A percentile compares a stretch with the other conserved stretches of the same genome.
These are phyloP conservation scores for Clarireedia hainanense DNA, from an alignment of 2,329 filamentous ascomycete genomes.

Conservation along the genomic window DNA sequence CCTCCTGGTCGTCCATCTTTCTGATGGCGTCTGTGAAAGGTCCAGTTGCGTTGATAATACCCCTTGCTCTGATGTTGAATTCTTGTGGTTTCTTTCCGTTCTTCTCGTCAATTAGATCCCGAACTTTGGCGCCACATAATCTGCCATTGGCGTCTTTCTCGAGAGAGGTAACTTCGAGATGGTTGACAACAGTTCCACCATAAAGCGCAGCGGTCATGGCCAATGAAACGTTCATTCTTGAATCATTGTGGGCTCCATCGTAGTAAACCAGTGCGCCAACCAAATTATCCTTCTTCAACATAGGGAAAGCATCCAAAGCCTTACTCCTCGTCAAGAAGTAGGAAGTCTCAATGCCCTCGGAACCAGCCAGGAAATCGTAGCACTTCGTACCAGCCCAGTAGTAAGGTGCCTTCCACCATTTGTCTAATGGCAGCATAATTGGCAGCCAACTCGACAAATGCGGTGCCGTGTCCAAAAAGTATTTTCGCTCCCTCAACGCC, in stretches of 20 bases:
- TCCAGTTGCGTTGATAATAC: constrained; percentile 81
- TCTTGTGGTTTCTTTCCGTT: constrained; percentile 55
- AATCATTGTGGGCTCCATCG: constrained; percentile 87
- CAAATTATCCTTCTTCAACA: constrained; percentile 73
- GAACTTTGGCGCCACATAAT: constrained; percentile 65
- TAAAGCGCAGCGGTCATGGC: constrained; percentile 86
- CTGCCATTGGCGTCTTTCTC: constrained; percentile 66
- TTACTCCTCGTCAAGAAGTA: constrained; percentile 85
- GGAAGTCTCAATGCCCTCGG: constrained; percentile 80
- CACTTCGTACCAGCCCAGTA: constrained; percentile 73
- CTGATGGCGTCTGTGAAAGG: constrained; percentile 81
- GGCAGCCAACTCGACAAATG: constrained; percentile 68
- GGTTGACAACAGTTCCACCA: constrained; percentile 74
- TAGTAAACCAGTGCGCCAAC: constrained; percentile 84
- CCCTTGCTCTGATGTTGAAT: constrained; percentile 68
- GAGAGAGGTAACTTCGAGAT: constrained; percentile 71
- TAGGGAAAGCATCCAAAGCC: constrained; percentile 79
- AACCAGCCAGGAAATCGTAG: constrained; percentile 79
- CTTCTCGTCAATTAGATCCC: constrained; percentile 59
- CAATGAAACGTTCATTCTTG: constrained; percentile 83
- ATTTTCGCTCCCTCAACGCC: constrained; percentile 65
- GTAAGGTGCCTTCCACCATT: constrained; percentile 72
- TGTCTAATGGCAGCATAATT: constrained; percentile 68
- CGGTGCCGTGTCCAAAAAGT: constrained; percentile 67
- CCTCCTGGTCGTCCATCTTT: constrained; percentile 69